Evolutionary conservation across 768 basidiomycete genomes (phyloP).

Genomic region (Serendipita sp.): DNA sequence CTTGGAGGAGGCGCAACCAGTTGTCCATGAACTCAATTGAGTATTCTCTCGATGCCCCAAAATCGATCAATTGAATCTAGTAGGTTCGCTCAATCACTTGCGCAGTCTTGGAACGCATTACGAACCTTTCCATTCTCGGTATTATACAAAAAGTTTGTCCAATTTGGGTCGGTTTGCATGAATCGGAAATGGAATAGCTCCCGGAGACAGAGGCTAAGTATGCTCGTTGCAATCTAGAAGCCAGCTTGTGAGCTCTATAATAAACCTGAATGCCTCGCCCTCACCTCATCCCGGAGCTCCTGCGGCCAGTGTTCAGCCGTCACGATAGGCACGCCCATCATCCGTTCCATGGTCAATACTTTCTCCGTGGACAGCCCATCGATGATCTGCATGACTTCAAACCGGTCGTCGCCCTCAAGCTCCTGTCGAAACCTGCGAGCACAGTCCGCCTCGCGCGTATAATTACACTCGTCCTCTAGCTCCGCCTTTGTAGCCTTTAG

Average conservation of each 20-base stretch:
- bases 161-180: constrained; percentile 99
- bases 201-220: constrained; percentile 72
- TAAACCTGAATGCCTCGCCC: neutral
- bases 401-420: constrained; percentile 38
- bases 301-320: constrained; percentile 38
- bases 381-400: constrained; percentile 66
- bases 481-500: constrained; percentile 84
- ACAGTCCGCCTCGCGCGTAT: constrained; percentile 65
- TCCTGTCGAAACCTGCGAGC: constrained; percentile 36
- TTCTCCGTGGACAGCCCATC: constrained; percentile 66
- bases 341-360: constrained; percentile 81
- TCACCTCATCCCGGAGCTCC: constrained; percentile 56
- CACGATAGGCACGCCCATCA: constrained; percentile 69
- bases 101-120: neutral
- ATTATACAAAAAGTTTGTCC: constrained; percentile 95
- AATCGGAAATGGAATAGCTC: constrained; percentile 82
- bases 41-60: constrained; percentile 87
- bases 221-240: constrained; percentile 60
- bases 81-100: neutral
- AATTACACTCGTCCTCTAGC: constrained; percentile 85
- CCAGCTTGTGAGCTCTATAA: constrained; percentile 3
- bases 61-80: constrained; percentile 81
- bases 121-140: constrained; percentile 40
- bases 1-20: constrained; percentile 73
- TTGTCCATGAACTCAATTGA: constrained; percentile 70